A percentile compares a stretch with the other conserved stretches of the same genome.
These are phyloP conservation scores for Lactarius hengduanensis DNA, from an alignment of 768 basidiomycete genomes.

Conservation along the genomic window DNA sequence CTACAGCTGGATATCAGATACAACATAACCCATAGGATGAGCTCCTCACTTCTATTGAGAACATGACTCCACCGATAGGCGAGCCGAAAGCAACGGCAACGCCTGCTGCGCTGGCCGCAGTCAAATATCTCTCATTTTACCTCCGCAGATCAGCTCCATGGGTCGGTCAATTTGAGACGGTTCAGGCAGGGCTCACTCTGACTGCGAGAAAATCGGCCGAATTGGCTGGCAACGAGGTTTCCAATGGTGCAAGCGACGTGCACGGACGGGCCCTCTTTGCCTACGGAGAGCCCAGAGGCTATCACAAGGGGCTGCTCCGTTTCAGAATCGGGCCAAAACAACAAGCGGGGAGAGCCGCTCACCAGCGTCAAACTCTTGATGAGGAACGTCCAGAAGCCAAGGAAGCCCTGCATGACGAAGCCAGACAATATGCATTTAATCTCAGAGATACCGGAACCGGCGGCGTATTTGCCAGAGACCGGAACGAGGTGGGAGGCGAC, in stretches of 20 bases:
- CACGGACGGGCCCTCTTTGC: slow-evolving; percentile 98
- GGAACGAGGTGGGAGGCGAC: slow-evolving; percentile 86
- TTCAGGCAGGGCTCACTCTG: slow-evolving; percentile 57
- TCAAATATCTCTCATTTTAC: slow-evolving; percentile 89
- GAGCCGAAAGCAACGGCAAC: slow-evolving; percentile 99
- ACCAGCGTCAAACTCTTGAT: slow-evolving; percentile 96
- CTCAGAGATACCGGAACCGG: slow-evolving; percentile 97
- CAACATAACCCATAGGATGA: slow-evolving; percentile 1
- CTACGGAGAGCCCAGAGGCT: slow-evolving; percentile 94
- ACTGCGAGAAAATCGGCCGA: slow-evolving; percentile 79
- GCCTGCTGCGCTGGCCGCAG: slow-evolving; percentile 94
- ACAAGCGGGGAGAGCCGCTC: slow-evolving; percentile 34
- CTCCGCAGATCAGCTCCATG: slow-evolving; percentile 37
- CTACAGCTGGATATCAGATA: slow-evolving; percentile 40
- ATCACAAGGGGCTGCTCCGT: slow-evolving; percentile 83
- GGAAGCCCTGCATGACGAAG: slow-evolving; percentile 95
- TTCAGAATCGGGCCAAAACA: slow-evolving; percentile 18
- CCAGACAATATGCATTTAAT: slow-evolving; percentile 98
- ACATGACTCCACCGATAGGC: slow-evolving; percentile 95
- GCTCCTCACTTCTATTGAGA: slow-evolving; percentile 85
- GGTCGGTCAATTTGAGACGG: slow-evolving; percentile 9
- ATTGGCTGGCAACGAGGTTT: slow-evolving; percentile 81
- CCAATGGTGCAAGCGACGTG: slow-evolving; percentile 97
- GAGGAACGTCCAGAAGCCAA: slow-evolving; percentile 84
- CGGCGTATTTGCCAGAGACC: slow-evolving; percentile 89